A percentile compares a stretch with the other conserved stretches of the same genome.
Evolutionary conservation across 139 green algal genomes (phyloP).

Genomic region (Pseudopediastrum boryanum): DNA sequence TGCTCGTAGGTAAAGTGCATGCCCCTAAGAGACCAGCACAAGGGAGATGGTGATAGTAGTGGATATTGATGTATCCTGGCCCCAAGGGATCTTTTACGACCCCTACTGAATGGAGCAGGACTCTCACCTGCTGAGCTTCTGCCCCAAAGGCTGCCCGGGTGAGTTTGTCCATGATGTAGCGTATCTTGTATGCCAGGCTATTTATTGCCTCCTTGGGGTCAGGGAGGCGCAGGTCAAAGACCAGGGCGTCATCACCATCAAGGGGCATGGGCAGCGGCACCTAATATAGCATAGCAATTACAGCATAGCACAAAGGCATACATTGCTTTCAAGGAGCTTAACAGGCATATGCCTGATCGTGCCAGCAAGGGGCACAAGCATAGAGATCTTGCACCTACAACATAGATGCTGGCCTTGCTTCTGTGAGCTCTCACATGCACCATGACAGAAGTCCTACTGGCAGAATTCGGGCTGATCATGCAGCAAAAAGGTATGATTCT

Average conservation of each 20-base stretch:
- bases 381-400: not conserved
- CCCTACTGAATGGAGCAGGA: too few relatives aligned
- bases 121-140: constrained; percentile 10
- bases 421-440: not conserved
- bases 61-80: too few relatives aligned
- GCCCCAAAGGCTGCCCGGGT: constrained; percentile 22
- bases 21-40: too few relatives aligned
- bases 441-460: too few relatives aligned
- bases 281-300: not conserved
- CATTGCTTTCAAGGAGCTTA: not conserved
- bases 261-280: constrained; percentile 58
- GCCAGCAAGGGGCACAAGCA: not conserved
- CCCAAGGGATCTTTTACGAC: too few relatives aligned
- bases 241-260: constrained; percentile 60
- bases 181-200: constrained; percentile 29
- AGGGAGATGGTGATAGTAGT: too few relatives aligned
- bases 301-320: not conserved
- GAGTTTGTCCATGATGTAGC: constrained; percentile 2
- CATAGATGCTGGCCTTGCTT: not conserved
- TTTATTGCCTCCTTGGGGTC: constrained; percentile 42
- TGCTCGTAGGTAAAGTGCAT: too few relatives aligned
- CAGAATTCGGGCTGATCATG: too few relatives aligned
- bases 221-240: constrained; percentile 59
- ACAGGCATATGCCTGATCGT: not conserved
- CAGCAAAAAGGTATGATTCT: too few relatives aligned